A percentile compares a stretch with the other conserved stretches of the same genome.
Evolutionary conservation across 192 early-diverging fungal genomes (phyloP).

Genomic region (Linnemannia schmuckeri): DNA sequence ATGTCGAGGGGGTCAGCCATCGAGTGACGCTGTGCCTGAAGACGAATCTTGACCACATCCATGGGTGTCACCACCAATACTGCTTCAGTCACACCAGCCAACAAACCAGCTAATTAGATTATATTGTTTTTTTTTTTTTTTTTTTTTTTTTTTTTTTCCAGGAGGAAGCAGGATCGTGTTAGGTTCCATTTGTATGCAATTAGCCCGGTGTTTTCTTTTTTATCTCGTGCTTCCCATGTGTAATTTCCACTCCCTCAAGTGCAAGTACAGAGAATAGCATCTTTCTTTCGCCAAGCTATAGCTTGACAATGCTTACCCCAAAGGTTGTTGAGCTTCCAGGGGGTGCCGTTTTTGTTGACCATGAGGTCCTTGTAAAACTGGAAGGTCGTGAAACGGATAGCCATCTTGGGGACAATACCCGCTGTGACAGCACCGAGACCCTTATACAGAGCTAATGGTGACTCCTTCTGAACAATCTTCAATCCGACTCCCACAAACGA

Average conservation of each 20-base stretch:
- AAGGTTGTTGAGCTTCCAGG: slow-evolving; percentile 69
- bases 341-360: slow-evolving; percentile 78
- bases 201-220: neutral
- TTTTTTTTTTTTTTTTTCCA: neutral
- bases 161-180: neutral
- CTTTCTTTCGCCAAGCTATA: neutral
- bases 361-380: slow-evolving; percentile 91
- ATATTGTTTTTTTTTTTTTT: neutral
- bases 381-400: slow-evolving; percentile 97
- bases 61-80: slow-evolving; percentile 96
- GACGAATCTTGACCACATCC: slow-evolving; percentile 99
- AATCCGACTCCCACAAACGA: slow-evolving; percentile 86
- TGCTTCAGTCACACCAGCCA: slow-evolving; percentile 94
- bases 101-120: slow-evolving; percentile 79
- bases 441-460: slow-evolving; percentile 93
- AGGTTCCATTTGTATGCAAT: neutral
- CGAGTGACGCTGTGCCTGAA: slow-evolving; percentile 96
- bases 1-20: slow-evolving; percentile 96
- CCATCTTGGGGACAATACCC: slow-evolving; percentile 99
- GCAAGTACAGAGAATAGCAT: neutral
- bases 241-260: neutral
- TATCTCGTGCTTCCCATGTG: neutral
- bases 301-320: slow-evolving; percentile 27
- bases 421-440: slow-evolving; percentile 96
- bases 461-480: slow-evolving; percentile 90